Evolutionary conservation across 495 filamentous ascomycete genomes (phyloP).

Genomic region (Neurospora sp.): DNA sequence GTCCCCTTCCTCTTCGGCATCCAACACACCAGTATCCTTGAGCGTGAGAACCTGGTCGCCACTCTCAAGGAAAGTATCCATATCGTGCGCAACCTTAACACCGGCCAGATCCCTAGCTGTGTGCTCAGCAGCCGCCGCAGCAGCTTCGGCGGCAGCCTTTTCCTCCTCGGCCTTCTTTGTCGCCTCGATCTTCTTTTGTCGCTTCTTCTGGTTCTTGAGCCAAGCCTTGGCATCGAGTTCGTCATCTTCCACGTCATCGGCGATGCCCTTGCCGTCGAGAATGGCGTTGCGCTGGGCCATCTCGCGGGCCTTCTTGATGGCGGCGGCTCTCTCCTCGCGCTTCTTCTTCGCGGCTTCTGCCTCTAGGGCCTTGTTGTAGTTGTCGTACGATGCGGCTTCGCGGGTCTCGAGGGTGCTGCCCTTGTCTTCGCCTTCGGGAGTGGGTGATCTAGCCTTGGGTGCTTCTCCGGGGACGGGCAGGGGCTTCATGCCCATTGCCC

Average conservation of each 20-base stretch:
- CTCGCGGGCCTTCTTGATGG: conserved; percentile 84
- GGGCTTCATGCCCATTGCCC: conserved; percentile 81
- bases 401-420: conserved; percentile 72
- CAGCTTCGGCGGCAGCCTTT: conserved; percentile 41
- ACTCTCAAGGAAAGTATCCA: conserved; percentile 63
- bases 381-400: conserved; percentile 63
- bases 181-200: conserved; percentile 80
- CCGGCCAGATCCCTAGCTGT: conserved; percentile 77
- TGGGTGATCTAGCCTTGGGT: conserved; percentile 20
- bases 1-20: conserved; percentile 83
- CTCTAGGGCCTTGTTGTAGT: conserved; percentile 44
- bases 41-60: conserved; percentile 82
- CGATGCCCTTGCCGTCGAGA: conserved; percentile 72
- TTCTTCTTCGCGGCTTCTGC: conserved; percentile 55
- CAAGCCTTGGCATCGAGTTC: conserved; percentile 76
- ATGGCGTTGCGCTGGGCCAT: conserved; percentile 61
- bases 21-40: conserved; percentile 78
- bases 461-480: conserved; percentile 66
- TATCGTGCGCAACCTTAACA: conserved; percentile 82
- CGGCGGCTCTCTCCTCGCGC: conserved; percentile 65
- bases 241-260: conserved; percentile 54
- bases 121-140: conserved; percentile 48
- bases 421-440: conserved; percentile 46
- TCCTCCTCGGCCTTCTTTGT: conserved; percentile 66
- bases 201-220: conserved; percentile 79